A percentile compares a stretch with the other conserved stretches of the same genome.
These are phyloP conservation scores for Cladobotryum mycophilum DNA, from an alignment of 2,329 filamentous ascomycete genomes.

Conservation along the genomic window DNA sequence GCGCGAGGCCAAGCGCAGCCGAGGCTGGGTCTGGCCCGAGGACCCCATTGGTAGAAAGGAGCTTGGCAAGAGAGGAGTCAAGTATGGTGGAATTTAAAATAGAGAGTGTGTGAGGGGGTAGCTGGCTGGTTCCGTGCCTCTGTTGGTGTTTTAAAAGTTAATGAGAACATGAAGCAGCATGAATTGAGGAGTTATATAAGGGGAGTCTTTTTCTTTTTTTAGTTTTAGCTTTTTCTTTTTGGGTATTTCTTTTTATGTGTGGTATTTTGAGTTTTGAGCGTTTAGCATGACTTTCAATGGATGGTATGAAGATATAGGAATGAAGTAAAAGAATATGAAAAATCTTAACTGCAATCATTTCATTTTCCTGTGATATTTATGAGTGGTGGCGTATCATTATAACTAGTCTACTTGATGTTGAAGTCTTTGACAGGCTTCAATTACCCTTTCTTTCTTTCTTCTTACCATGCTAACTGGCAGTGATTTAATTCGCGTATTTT, in stretches of 20 bases:
- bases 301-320: too few relatives aligned
- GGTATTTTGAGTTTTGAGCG: too few relatives aligned
- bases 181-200: neutral
- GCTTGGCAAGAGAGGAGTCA: conserved; percentile 58
- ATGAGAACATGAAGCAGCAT: too few relatives aligned
- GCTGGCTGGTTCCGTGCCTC: conserved; percentile 4
- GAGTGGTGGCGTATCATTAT: neutral
- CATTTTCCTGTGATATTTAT: neutral
- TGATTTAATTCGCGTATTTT: too few relatives aligned
- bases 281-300: too few relatives aligned
- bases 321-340: too few relatives aligned
- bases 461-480: too few relatives aligned
- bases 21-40: conserved; percentile 72
- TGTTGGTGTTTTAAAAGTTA: neutral
- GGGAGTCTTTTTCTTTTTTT: neutral
- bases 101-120: too few relatives aligned
- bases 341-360: neutral
- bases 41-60: conserved; percentile 68
- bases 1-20: conserved; percentile 64
- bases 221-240: too few relatives aligned
- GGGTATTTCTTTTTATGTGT: neutral
- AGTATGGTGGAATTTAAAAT: conserved; percentile 37
- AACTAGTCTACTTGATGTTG: neutral
- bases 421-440: too few relatives aligned
- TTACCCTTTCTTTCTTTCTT: conserved; percentile 4